Evolutionary conservation across 2,329 filamentous ascomycete genomes (phyloP), one percentile per base, ranked within the genome.

Genomic region (Cadophora malorum): DNA sequence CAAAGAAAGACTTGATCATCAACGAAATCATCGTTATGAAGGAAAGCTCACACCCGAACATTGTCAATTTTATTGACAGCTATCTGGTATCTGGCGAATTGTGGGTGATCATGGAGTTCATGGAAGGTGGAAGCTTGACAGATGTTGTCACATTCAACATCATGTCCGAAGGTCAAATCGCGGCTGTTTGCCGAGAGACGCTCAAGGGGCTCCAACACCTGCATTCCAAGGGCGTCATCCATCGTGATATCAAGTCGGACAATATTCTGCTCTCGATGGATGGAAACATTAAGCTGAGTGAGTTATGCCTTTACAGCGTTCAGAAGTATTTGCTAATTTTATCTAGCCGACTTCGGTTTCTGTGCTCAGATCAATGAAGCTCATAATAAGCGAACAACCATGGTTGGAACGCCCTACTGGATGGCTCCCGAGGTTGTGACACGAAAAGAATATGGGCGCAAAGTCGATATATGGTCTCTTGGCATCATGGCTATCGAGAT

Each of bases 401-500:
- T 98, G 96, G 96, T 99, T 55, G 96, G 96, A 64, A 98, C 96
- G 8, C 96, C 96, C 1, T 99, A 99, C 81, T 99, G 96, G 96
- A 99, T 99, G 96, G 96, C 96, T 1, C 96, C 96, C 3, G 96
- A 99, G 81, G 95, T 99, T 25, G 96, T 99, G 33, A 98, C 94
- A 7, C 86, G 94, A 52, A 98, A 98, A 80, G 96, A 98, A 81
- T 99, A 99, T 80, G 96, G 96, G 73, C 91, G 95, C 71, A 99
- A 98, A 81, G 95, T 99, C 65, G 96, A 99, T 78, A 97, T 99
- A 74, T 99, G 96, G 96, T 97, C 93, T 68, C 83, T 99, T 55
- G 96, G 96, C 68, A 99, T 99, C 81, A 98, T 99, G 96, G 94
- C 96, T 8, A 98, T 99, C 76, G 96, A 99, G 81, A 99, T 99